These are phyloP conservation scores for Globisporangium takayamanum DNA, from an alignment of 352 stramenopile species.

Conservation along the genomic window DNA sequence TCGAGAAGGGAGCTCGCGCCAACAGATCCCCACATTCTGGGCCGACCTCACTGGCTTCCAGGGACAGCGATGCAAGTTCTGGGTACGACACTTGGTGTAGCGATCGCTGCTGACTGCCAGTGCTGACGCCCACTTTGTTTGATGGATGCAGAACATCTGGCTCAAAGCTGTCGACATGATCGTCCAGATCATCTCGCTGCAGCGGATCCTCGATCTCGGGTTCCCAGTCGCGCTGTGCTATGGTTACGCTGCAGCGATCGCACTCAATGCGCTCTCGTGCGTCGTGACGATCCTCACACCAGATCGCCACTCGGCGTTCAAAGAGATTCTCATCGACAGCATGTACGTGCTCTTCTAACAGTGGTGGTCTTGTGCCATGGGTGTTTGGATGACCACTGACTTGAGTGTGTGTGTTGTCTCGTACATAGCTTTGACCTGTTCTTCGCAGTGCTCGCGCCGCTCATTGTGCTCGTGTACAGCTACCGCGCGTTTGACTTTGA, in stretches of 20 bases:
- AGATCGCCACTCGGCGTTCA: conserved; percentile 19
- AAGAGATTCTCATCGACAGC: conserved; percentile 28
- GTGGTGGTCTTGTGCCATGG: no score
- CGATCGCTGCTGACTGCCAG: background rate
- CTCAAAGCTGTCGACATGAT: conserved; percentile 28
- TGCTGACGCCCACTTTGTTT: background rate
- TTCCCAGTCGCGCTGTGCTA: conserved; percentile 23
- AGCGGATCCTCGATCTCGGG: conserved; percentile 23
- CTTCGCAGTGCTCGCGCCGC: conserved; percentile 26
- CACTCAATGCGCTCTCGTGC: conserved; percentile 22
- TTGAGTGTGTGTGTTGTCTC: background rate
- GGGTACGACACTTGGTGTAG: conserved; percentile 17
- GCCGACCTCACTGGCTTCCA: conserved; percentile 21
- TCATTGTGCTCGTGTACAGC: conserved; percentile 24
- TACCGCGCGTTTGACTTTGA: conserved; percentile 29
- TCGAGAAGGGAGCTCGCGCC: background rate
- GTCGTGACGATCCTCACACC: conserved; percentile 15
- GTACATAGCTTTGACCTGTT: conserved; percentile 28
- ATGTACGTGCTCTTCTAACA: conserved; percentile 15
- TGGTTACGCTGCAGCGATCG: conserved; percentile 22
- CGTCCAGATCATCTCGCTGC: conserved; percentile 20
- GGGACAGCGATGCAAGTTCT: conserved; percentile 33
- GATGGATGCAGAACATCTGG: conserved; percentile 21
- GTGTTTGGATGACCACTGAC: background rate
- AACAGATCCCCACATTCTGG: conserved; percentile 14